phyloP scores from a whole-genome alignment of 805 yeast genomes.

The Jamesozyma spencerorum region DNA sequence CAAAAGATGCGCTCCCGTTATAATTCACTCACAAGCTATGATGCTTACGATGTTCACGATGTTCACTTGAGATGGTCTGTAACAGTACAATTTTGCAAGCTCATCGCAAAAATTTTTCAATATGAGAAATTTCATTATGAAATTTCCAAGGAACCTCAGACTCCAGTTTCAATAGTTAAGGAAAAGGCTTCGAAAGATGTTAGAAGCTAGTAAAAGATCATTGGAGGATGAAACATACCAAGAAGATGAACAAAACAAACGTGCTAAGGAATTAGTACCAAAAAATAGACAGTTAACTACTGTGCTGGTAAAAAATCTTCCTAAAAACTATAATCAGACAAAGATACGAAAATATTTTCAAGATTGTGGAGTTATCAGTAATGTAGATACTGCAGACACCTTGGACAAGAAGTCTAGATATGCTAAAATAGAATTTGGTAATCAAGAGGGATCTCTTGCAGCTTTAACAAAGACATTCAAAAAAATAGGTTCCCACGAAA shows the following conservation, averaged over 20 bases:
- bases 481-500: conserved; percentile 32
- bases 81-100: background rate
- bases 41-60: background rate
- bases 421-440: conserved; percentile 53
- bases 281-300: conserved; percentile 46
- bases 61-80: background rate
- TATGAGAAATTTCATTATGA: background rate
- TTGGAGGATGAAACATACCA: background rate
- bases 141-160: background rate
- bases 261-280: conserved; percentile 3
- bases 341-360: conserved; percentile 38
- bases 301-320: conserved; percentile 44
- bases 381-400: conserved; percentile 26
- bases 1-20: background rate
- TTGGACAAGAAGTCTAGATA: conserved; percentile 15
- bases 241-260: conserved; percentile 1
- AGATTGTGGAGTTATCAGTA: conserved; percentile 51
- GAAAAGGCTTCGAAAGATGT: conserved; percentile 5
- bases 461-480: conserved; percentile 56
- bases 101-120: conserved; percentile 13
- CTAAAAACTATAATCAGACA: conserved; percentile 32
- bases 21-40: no score
- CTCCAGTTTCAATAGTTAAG: background rate
- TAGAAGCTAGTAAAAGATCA: conserved; percentile 5
- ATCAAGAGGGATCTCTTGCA: conserved; percentile 39